Conservation (phyloP, 2,329 filamentous ascomycete genomes). For the Ophiognomonia clavigignenti-juglandacearum region DNA sequence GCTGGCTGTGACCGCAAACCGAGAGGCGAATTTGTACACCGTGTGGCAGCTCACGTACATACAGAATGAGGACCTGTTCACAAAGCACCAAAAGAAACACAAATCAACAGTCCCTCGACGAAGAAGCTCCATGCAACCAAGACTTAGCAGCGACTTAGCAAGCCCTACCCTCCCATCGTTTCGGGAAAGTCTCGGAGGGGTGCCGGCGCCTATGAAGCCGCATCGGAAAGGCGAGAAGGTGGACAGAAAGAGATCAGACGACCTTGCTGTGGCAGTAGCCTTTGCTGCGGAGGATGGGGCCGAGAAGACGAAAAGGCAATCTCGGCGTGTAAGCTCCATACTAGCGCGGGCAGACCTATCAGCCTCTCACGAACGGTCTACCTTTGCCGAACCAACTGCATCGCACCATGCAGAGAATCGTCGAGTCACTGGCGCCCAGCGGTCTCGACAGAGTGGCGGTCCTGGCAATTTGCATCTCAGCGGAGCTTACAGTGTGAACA, state of each 20-base stretch:
- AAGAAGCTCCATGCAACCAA: slow-evolving; percentile 61
- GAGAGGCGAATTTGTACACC: slow-evolving; percentile 70
- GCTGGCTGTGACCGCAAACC: slow-evolving; percentile 76
- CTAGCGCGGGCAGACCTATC: slow-evolving; percentile 83
- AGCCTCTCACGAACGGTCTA: slow-evolving; percentile 72
- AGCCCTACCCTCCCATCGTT: slow-evolving; percentile 65
- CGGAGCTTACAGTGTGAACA: slow-evolving; percentile 38
- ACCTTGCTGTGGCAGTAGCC: slow-evolving; percentile 61
- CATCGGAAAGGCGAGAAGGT: slow-evolving; percentile 46
- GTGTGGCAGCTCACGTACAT: slow-evolving; percentile 82
- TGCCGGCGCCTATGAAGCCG: slow-evolving; percentile 48
- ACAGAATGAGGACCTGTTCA: slow-evolving; percentile 56
- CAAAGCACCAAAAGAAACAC: slow-evolving; percentile 40
- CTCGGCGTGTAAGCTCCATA: slow-evolving; percentile 83
- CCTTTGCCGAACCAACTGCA: slow-evolving; percentile 64
- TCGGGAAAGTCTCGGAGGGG: slow-evolving; percentile 70
- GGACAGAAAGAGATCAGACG: slow-evolving; percentile 41
- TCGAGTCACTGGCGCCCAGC: slow-evolving; percentile 63
- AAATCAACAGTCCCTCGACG: slow-evolving; percentile 46
- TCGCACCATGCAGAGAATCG: slow-evolving; percentile 40
- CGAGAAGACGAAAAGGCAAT: slow-evolving; percentile 53
- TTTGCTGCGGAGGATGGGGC: slow-evolving; percentile 56
- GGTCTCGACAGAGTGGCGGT: slow-evolving; percentile 55
- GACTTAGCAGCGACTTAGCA: slow-evolving; percentile 66
- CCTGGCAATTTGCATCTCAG: slow-evolving; percentile 3